Conservation (phyloP, 495 filamentous ascomycete genomes). For the Talaromyces thailandensis region DNA sequence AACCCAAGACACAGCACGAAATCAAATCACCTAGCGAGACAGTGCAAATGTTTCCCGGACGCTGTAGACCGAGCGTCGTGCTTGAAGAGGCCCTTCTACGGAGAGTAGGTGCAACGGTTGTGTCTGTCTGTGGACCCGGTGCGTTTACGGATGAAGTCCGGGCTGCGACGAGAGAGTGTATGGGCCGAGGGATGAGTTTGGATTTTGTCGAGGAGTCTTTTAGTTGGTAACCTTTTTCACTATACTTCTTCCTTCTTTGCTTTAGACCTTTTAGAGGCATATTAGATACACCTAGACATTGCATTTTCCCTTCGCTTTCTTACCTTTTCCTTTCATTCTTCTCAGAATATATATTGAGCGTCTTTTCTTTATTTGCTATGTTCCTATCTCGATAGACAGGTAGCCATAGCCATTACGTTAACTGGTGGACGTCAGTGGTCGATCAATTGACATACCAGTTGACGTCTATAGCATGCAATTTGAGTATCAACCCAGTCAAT, state of each 20-base stretch:
- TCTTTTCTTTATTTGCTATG: too few relatives aligned
- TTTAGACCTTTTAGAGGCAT: not conserved
- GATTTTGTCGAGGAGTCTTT: conserved; percentile 97
- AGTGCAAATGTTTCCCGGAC: conserved; percentile 83
- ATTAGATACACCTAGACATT: not conserved
- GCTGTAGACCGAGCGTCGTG: conserved; percentile 48
- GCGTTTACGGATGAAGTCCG: conserved; percentile 83
- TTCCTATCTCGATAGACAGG: too few relatives aligned
- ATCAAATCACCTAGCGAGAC: conserved; percentile 72
- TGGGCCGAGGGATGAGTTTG: conserved; percentile 57
- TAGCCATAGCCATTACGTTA: too few relatives aligned
- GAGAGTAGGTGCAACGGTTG: conserved; percentile 72
- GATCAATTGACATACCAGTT: too few relatives aligned
- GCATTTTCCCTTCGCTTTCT: not conserved
- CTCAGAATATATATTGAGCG: not conserved
- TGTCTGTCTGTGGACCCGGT: conserved; percentile 85
- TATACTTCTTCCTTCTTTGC: not conserved
- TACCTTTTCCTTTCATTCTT: not conserved
- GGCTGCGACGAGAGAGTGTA: conserved; percentile 54
- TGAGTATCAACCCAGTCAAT: too few relatives aligned
- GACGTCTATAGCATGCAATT: too few relatives aligned
- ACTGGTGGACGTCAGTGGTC: too few relatives aligned
- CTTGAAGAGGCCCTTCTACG: conserved; percentile 69
- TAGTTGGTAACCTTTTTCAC: conserved; percentile 50
- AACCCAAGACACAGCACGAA: conserved; percentile 68